These are phyloP conservation scores for Stagonosporopsis vannaccii DNA, from an alignment of 2,329 filamentous ascomycete species.

Conservation along the genomic window DNA sequence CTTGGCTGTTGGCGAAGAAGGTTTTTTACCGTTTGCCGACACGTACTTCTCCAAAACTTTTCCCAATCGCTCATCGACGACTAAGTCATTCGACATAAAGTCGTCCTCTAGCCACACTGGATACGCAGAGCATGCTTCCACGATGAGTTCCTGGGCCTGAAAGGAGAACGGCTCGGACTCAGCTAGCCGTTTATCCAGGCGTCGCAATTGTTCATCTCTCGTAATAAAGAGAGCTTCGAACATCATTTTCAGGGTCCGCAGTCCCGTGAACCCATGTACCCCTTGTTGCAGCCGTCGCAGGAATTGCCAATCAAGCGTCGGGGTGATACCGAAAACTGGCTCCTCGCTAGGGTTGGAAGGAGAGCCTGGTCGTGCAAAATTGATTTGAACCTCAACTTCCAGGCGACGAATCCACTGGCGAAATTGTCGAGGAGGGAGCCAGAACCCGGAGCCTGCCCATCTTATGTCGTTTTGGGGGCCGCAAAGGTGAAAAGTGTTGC, in stretches of 20 bases:
- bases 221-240: not conserved
- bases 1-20: not conserved
- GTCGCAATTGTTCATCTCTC: not conserved
- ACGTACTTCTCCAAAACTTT: not conserved
- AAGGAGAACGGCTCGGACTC: not conserved
- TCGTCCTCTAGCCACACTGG: not conserved
- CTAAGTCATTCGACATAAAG: not conserved
- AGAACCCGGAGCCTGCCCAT: not conserved
- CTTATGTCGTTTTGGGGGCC: not conserved
- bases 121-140: not conserved
- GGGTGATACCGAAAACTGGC: not conserved
- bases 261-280: not conserved
- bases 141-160: not conserved
- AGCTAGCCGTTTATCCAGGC: not conserved
- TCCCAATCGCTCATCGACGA: not conserved
- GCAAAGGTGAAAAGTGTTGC: not conserved
- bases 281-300: not conserved
- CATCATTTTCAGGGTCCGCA: not conserved
- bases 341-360: too few relatives aligned
- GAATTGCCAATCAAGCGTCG: not conserved
- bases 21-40: not conserved
- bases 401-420: not conserved
- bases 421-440: not conserved
- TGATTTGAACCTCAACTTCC: not conserved
- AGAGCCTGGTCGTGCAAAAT: not conserved